A percentile compares a stretch with the other conserved stretches of the same genome.
Conservation (phyloP, 1,139 yeast genomes). For the Sugiyamaella sp. region DNA sequence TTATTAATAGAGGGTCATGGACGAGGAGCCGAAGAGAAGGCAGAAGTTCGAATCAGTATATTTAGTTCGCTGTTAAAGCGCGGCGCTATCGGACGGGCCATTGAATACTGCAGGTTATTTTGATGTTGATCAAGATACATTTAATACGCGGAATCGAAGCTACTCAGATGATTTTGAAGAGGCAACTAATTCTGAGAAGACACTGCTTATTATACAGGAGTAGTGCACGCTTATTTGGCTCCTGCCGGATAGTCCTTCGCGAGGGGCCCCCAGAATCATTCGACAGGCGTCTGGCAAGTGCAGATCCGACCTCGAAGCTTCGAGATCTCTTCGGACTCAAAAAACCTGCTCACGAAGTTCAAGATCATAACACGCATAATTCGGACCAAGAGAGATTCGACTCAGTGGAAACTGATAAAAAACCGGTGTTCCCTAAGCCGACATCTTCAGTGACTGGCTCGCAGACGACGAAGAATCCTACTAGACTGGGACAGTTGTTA, state of each 20-base stretch:
- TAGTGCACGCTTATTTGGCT: neutral
- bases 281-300: neutral
- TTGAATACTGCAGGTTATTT: neutral
- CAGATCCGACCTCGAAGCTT: neutral
- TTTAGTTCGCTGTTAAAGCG: neutral
- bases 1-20: neutral
- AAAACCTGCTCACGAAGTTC: neutral
- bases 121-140: no score
- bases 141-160: no score
- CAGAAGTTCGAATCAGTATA: no score
- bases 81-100: neutral
- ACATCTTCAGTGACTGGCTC: neutral
- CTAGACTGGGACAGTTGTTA: slow-evolving; percentile 11
- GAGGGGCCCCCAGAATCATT: neutral
- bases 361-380: neutral
- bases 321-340: slow-evolving; percentile 10
- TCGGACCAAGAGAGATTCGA: neutral
- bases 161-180: neutral
- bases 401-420: neutral
- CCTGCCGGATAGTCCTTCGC: neutral
- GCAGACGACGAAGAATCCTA: neutral
- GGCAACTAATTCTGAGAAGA: neutral
- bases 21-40: no score
- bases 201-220: neutral
- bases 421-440: neutral